Base-by-base conservation (phyloP, 306 rosid species). In the Quercus agrifolia region DNA sequence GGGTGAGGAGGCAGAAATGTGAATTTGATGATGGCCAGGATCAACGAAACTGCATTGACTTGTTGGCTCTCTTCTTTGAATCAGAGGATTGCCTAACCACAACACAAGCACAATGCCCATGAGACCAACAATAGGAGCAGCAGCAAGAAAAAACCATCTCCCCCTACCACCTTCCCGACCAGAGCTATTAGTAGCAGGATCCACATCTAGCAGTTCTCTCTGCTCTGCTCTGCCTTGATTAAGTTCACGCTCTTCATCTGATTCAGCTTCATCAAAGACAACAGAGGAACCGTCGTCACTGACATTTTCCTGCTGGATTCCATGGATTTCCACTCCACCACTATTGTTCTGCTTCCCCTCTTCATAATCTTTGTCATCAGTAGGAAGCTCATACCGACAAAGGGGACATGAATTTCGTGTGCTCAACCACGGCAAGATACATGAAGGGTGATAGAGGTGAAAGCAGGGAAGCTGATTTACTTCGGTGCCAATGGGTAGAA, bases 381-480 rank as follows among this genome's bases (percentile, higher is more conserved):
- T 96, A 74, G 99, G 99, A 69, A 93, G 96, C 87, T 96, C 98
- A 13, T 82, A 90, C 14, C 99, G 95, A 80, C 97, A 93, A 77
- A 93, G 94, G 77, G 99, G 99, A 54, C 99, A 96, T 1, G 98
- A 93, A 71, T 93, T 96, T 13, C 98, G 92, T 41, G 97, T 46
- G 57, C 86, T 87, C 92, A 96, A 77, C 99, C 99, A 96, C 6
- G 98, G 98, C 85, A 90, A 79, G 84, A 96, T 96, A 86, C 99
- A 96, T 72, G 73, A 52, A 41, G 89, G 78, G 84, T 96, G 99
- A 85, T 93, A 96, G 5, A 96, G 88, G 84, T 96, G 99, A 78
- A 84, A 82, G 72, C 99, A 96, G 9, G 98, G 99, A 46, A 96
- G 98, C 85, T 86, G 89, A 75, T 87, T 90, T 78, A 83, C 96